These are phyloP conservation scores for Phymatotrichopsis omnivora DNA, from an alignment of 2,329 filamentous ascomycete species.

Conservation along the genomic window DNA sequence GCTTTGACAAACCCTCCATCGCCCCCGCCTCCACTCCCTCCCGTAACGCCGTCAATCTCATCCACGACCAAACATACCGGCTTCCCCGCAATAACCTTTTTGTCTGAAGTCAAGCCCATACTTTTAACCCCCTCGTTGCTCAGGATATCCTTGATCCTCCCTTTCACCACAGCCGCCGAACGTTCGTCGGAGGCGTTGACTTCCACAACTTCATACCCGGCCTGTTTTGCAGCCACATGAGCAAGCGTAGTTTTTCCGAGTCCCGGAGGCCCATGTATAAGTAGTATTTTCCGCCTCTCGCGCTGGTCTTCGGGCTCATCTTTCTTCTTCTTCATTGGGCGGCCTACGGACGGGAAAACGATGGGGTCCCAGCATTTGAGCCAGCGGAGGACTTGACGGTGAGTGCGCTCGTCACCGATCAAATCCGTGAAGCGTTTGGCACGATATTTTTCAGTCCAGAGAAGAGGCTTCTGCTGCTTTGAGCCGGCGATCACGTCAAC, in stretches of 20 bases:
- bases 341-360: constrained; percentile 68
- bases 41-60: constrained; percentile 89
- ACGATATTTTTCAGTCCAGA: constrained; percentile 98
- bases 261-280: constrained; percentile 84
- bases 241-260: constrained; percentile 93
- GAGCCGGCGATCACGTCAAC: no score
- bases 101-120: constrained; percentile 48
- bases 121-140: constrained; percentile 88
- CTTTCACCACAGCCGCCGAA: constrained; percentile 79
- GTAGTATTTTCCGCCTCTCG: constrained; percentile 72
- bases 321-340: constrained; percentile 39
- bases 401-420: constrained; percentile 87
- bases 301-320: constrained; percentile 55
- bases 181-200: constrained; percentile 97
- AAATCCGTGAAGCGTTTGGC: constrained; percentile 86
- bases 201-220: constrained; percentile 91
- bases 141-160: constrained; percentile 79
- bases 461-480: constrained; percentile 40
- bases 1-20: constrained; percentile 95
- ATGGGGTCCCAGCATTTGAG: constrained; percentile 87
- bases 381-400: constrained; percentile 83
- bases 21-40: constrained; percentile 58
- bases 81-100: constrained; percentile 45
- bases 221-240: constrained; percentile 89
- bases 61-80: constrained; percentile 92